Evolutionary conservation across 805 yeast genomes (phyloP), one percentile per base, ranked within the genome.

Genomic region (Candida gorgasii): DNA sequence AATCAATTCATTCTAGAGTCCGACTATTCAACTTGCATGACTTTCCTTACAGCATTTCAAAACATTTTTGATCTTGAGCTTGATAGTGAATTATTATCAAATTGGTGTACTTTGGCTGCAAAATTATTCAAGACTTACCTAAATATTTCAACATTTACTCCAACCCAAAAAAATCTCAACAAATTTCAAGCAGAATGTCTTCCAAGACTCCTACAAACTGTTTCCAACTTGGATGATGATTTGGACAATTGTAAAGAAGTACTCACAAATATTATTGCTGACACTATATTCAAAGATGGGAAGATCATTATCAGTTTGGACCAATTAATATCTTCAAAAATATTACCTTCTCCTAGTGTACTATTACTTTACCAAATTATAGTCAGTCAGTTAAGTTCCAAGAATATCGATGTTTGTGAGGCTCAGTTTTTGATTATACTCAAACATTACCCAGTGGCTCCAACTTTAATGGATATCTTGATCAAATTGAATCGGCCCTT

Each of bases 401-500:
- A 46, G 35, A 69, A 73, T 36, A 59, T 72, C 22, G 37, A 52
- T 0, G 54, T 65, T 2, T 62, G 82, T 34, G 88, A 84, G 56
- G 58, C 64, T 2, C 52, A 79, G 1, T 82, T 73, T 53, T 57
- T 64, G n/a, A 44, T 59, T 2, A 63, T 83, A 7, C 65, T 71
- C 3, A 52, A 61, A 9, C 69, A 65, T 45, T 73, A 76, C 2
- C 48, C 51, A 0, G 55, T 72, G 17, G 60, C 81, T 0, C 72
- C 75, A n/a, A 30, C 49, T 0, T 55, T 82, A 15, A 61, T 84
- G 30, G 58, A 59, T 6, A 62, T 65, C n/a, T 59, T 84, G n/a
- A 65, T 80, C 1, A 46, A 61, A 1, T 66, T 73, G 14, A 80
- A 80, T 47, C 80, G 75, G 50, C 65, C 81, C 0, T 56, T 84